Percentiles rank a stretch among this genome's conserved stretches.
phyloP scores from a whole-genome alignment of 495 filamentous ascomycete species.

The Daldinia childiae region DNA sequence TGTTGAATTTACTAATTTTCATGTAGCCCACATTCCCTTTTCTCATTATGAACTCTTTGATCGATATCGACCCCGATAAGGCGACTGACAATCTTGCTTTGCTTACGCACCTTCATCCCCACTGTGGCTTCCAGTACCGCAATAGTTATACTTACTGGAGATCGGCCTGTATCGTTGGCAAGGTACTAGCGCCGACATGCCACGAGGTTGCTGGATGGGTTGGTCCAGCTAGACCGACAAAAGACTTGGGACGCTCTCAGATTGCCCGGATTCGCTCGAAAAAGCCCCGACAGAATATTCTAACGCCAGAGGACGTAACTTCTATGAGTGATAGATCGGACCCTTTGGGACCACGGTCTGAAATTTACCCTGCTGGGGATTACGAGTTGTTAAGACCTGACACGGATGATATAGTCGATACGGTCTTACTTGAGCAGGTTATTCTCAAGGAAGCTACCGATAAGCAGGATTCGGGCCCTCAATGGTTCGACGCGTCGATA shows the following conservation, averaged over 20 bases:
- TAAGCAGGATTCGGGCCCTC: conserved; percentile 46
- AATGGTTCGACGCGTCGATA: conserved; percentile 69
- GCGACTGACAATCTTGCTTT: conserved; percentile 67
- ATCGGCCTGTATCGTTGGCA: conserved; percentile 72
- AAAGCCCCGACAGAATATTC: conserved; percentile 51
- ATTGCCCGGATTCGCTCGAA: conserved; percentile 69
- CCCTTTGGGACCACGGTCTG: conserved; percentile 67
- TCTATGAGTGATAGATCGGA: conserved; percentile 69
- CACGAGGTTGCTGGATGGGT: conserved; percentile 74
- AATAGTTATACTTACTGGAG: conserved; percentile 76
- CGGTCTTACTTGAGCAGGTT: conserved; percentile 71
- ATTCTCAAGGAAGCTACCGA: conserved; percentile 54
- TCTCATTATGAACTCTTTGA: conserved; percentile 75
- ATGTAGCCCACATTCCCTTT: conserved; percentile 67
- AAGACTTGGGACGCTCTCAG: conserved; percentile 68
- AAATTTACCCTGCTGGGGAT: conserved; percentile 67
- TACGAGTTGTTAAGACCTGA: conserved; percentile 66
- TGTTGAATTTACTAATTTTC: conserved; percentile 19
- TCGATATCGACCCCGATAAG: conserved; percentile 72
- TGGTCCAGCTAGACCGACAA: conserved; percentile 69
- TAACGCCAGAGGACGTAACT: conserved; percentile 63
- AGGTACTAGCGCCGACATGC: conserved; percentile 80
- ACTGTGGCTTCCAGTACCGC: conserved; percentile 76
- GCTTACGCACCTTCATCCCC: conserved; percentile 67
- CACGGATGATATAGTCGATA: conserved; percentile 63